Base-by-base conservation (phyloP, 2,329 filamentous ascomycete species). In the Paecilomyces sp. region DNA sequence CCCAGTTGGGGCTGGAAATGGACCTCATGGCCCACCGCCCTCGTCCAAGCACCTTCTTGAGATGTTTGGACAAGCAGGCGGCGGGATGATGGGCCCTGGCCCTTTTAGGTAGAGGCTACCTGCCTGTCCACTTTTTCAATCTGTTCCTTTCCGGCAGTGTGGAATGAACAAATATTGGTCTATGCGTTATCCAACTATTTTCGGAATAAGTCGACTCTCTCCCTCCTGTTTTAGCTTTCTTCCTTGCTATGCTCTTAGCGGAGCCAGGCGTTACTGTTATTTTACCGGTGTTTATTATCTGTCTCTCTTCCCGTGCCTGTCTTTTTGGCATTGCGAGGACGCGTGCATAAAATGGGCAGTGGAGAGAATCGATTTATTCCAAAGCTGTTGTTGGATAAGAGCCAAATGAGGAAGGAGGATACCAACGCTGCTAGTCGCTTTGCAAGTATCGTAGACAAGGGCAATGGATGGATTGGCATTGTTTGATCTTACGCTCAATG, bases 41-140 rank as follows among this genome's bases (percentile, higher is more conserved):
- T 74, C 73, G 2, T 74, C 75, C 18, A 66, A 75, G 50, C 73
- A 76, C 55, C 67, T 77, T 52, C 68, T 79, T 59, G 77, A 79
- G 52, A 76, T 79, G 74, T 75, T 79, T 59, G 74, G 72, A 22
- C 74, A 75, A 62, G 65, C 70, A 58, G 69, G 68, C 30, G 72
- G 70, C 47, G 74, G 73, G 22, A 72, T 75, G 67, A 65, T 73
- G 52, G 72, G 67, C 11, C 73, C 73, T 3, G 72, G 72, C 31
- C 73, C 71, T 50, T 75, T 70, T 64, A 68, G 73, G 59, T 75
- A 72, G 65, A 57, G 24, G 12, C 18, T 60, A 41, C 25, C 25
- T 30, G n/a, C 3, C 13, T 15, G 50, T 12, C 55, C 7, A 13
- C 56, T 51, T 52, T 56, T 11, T 6, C 51, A 12, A 5, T 6